Percentiles rank a stretch among this genome's conserved stretches.
These are phyloP conservation scores for Toxicodendron radicans DNA, from an alignment of 345 rosid species.

Conservation along the genomic window DNA sequence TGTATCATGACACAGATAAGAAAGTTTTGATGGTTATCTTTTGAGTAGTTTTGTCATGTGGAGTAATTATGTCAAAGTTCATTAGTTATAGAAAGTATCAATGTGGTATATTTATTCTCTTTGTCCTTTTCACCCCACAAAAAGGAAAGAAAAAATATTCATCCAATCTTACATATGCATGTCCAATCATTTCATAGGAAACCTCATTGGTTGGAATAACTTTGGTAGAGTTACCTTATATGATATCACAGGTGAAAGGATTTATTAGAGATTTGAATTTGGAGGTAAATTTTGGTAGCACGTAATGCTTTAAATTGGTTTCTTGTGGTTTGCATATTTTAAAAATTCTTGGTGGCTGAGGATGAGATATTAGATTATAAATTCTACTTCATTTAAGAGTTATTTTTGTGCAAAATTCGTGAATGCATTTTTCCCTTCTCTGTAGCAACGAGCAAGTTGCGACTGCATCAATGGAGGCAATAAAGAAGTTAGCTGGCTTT, in stretches of 20 bases:
- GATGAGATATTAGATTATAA: neutral
- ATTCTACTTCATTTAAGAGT: neutral
- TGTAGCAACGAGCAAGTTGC: constrained; percentile 79
- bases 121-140: neutral
- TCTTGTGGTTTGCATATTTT: neutral
- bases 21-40: neutral
- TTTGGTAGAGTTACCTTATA: neutral
- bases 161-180: neutral
- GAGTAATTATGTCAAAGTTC: too few relatives aligned
- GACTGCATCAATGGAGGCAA: constrained; percentile 66
- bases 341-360: neutral
- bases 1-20: neutral
- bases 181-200: neutral
- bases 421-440: constrained; percentile 14
- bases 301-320: neutral
- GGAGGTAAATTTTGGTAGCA: neutral
- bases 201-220: neutral
- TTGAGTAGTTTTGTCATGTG: neutral
- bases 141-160: neutral
- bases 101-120: neutral
- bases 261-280: neutral
- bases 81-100: neutral
- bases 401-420: constrained; percentile 1
- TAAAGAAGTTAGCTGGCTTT: constrained; percentile 57
- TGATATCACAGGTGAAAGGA: neutral